These are phyloP conservation scores for Xanthoconium stramineum DNA, from an alignment of 768 basidiomycete genomes.

Conservation along the genomic window DNA sequence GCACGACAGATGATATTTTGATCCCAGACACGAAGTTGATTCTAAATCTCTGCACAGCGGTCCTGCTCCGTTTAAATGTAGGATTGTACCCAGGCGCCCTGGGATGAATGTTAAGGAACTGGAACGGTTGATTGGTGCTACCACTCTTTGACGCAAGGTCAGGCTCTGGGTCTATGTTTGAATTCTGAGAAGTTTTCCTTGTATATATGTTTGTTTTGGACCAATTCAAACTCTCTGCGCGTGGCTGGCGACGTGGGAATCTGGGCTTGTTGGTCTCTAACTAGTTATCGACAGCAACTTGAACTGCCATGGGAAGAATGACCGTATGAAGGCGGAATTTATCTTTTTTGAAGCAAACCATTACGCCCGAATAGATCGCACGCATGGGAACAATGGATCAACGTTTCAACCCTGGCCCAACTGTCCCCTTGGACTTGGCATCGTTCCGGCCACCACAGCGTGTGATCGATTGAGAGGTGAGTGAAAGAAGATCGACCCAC, in stretches of 20 bases:
- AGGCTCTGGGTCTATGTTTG: background rate
- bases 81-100: background rate
- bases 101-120: background rate
- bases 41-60: background rate
- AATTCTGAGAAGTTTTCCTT: no score
- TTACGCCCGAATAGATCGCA: background rate
- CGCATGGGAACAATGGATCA: constrained; percentile 86
- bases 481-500: background rate
- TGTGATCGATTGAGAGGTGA: constrained; percentile 36
- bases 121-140: background rate
- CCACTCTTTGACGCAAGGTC: background rate
- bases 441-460: constrained; percentile 20
- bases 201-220: no score
- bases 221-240: no score
- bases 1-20: no score
- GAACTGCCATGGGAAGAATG: no score
- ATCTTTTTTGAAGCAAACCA: no score
- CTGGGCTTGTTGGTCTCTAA: no score
- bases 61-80: background rate
- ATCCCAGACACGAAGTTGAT: background rate
- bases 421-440: constrained; percentile 62
- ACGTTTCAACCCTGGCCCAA: constrained; percentile 86
- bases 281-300: no score
- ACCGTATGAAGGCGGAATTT: no score
- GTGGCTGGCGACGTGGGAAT: no score